Percentiles rank a stretch among this genome's conserved stretches.
Conservation (phyloP, 148 eudicot species). For the Rhododendron mucronatum region DNA sequence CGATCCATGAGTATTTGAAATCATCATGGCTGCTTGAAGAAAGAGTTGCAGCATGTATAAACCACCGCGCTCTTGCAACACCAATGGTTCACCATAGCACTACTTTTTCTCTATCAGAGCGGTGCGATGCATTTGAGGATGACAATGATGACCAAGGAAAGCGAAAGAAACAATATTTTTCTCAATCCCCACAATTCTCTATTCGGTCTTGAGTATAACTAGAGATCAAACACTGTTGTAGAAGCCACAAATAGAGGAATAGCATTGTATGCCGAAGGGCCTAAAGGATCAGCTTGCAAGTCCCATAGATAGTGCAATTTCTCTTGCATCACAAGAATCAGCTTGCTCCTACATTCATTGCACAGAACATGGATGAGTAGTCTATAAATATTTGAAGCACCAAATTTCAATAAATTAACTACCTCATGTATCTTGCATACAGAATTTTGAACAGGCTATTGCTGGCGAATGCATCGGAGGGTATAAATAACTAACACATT, state of each 20-base stretch:
- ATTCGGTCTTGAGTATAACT: not conserved
- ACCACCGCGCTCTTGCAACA: not conserved
- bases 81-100: not conserved
- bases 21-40: not conserved
- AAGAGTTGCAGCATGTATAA: not conserved
- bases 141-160: not conserved
- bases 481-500: not conserved
- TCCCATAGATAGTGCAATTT: slow-evolving; percentile 46
- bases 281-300: slow-evolving; percentile 21
- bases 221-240: not conserved
- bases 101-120: too few species aligned
- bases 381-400: not conserved
- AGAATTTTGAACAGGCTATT: not conserved
- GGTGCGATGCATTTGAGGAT: not conserved
- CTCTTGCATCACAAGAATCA: slow-evolving; percentile 35
- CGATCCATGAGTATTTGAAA: not conserved
- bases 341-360: slow-evolving; percentile 44
- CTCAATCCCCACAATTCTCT: not conserved
- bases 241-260: not conserved
- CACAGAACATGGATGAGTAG: slow-evolving; percentile 8
- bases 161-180: not conserved
- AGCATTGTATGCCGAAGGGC: not conserved
- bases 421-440: not conserved
- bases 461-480: not conserved
- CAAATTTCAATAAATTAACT: too few species aligned